These are phyloP conservation scores for Puccinia hordei DNA, from an alignment of 1,284 basidiomycete genomes.

Conservation along the genomic window DNA sequence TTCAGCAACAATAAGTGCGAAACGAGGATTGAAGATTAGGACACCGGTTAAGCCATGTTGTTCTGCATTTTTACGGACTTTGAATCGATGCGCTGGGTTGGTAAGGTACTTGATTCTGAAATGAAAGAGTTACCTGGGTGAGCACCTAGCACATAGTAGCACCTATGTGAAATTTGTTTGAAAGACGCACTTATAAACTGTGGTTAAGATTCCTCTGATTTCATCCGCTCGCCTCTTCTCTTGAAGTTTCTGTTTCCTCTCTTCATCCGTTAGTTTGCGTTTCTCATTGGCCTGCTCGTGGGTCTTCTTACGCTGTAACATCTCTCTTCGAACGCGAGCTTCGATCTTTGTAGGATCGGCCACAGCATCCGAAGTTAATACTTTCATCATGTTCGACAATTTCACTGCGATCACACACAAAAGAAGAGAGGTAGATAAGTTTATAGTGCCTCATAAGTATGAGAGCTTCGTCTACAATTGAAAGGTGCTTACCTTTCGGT, in stretches of 20 bases:
- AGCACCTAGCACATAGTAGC: not conserved
- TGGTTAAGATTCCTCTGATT: constrained; percentile 78
- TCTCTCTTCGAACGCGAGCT: constrained; percentile 87
- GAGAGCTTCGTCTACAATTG: not conserved
- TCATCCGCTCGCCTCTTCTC: constrained; percentile 81
- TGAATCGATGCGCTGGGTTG: constrained; percentile 93
- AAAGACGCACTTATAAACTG: constrained; percentile 79
- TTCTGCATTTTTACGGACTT: constrained; percentile 92
- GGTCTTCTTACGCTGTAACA: constrained; percentile 79
- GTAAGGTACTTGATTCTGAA: constrained; percentile 78
- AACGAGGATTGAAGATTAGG: constrained; percentile 82
- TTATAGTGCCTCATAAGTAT: not conserved
- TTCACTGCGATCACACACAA: constrained; percentile 67
- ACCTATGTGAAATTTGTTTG: not conserved
- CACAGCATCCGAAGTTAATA: constrained; percentile 91
- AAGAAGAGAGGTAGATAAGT: constrained; percentile 3
- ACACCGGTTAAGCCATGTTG: constrained; percentile 84
- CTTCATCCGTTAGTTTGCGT: constrained; percentile 86
- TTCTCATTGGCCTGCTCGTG: constrained; percentile 91
- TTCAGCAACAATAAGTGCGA: constrained; percentile 90
- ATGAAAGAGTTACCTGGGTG: constrained; percentile 46
- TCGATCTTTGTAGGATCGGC: constrained; percentile 95
- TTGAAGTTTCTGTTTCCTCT: constrained; percentile 81
- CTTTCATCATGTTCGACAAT: constrained; percentile 94
- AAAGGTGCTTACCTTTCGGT: constrained; percentile 73